Conservation (phyloP, 1,284 basidiomycete genomes). For the Sporisorium sorghi region DNA sequence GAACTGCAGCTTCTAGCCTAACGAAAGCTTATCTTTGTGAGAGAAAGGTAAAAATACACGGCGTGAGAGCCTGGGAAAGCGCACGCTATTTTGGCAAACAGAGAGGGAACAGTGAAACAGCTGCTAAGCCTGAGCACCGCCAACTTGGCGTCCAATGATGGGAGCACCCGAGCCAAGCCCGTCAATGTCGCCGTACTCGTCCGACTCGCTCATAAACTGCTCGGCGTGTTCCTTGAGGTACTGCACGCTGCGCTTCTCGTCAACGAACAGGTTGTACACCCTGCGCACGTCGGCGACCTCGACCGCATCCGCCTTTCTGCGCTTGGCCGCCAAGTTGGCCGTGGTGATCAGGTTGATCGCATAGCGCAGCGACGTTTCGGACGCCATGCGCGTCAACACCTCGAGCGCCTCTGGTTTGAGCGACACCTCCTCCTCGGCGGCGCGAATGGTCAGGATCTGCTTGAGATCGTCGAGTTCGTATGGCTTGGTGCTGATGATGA, state of each 20-base stretch:
- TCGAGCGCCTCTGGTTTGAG: slow-evolving; percentile 80
- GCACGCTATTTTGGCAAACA: slow-evolving; percentile 10
- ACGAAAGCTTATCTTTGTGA: not conserved
- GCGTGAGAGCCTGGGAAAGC: not conserved
- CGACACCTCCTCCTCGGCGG: slow-evolving; percentile 95
- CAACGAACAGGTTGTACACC: slow-evolving; percentile 84
- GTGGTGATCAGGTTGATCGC: slow-evolving; percentile 92
- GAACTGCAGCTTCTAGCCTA: slow-evolving; percentile 1
- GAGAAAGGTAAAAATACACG: slow-evolving; percentile 38
- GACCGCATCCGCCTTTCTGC: slow-evolving; percentile 79
- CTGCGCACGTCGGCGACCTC: slow-evolving; percentile 85
- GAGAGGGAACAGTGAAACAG: not conserved
- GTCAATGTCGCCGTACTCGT: slow-evolving; percentile 52
- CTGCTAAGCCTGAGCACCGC: slow-evolving; percentile 21
- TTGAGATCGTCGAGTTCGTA: slow-evolving; percentile 86
- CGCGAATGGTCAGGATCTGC: slow-evolving; percentile 93
- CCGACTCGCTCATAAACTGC: slow-evolving; percentile 72
- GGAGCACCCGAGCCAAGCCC: slow-evolving; percentile 33
- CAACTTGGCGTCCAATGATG: slow-evolving; percentile 34
- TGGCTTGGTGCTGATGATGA: slow-evolving; percentile 94
- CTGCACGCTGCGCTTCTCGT: slow-evolving; percentile 92
- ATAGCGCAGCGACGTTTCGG: slow-evolving; percentile 80
- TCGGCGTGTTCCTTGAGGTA: slow-evolving; percentile 87
- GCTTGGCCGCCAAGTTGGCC: slow-evolving; percentile 82
- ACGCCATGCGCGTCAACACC: slow-evolving; percentile 85